Evolutionary conservation across 352 stramenopile genomes (phyloP).

Genomic region (Phytopythium montanum): DNA sequence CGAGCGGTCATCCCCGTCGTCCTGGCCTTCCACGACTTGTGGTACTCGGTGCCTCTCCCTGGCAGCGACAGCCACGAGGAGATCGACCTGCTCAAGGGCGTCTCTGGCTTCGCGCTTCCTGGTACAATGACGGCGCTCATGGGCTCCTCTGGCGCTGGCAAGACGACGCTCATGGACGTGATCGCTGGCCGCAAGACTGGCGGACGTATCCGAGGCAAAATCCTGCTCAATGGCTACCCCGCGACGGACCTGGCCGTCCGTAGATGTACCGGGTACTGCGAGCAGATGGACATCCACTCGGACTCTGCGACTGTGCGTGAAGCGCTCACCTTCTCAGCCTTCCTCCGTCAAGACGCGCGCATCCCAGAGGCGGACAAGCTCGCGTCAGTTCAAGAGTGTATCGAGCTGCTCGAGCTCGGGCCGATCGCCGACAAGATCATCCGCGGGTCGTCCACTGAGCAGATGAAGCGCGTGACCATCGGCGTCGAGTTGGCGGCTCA

Average conservation of each 20-base stretch:
- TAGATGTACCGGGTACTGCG: conserved; percentile 50
- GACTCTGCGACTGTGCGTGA: conserved; percentile 88
- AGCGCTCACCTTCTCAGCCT: conserved; percentile 87
- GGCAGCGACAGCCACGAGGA: conserved; percentile 32
- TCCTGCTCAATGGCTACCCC: conserved; percentile 50
- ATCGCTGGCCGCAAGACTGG: conserved; percentile 90
- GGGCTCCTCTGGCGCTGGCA: conserved; percentile 77
- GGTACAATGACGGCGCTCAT: conserved; percentile 73
- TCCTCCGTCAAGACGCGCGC: conserved; percentile 50
- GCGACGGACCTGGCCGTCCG: conserved; percentile 48
- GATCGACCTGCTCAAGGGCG: conserved; percentile 79
- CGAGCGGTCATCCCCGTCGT: conserved; percentile 23
- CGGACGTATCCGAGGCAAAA: conserved; percentile 68
- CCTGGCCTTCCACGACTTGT: conserved; percentile 49
- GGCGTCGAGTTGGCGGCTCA: conserved; percentile 89
- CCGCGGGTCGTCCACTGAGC: conserved; percentile 44
- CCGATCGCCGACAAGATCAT: conserved; percentile 56
- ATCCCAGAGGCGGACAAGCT: conserved; percentile 32
- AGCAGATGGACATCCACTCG: conserved; percentile 90
- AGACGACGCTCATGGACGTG: conserved; percentile 94
- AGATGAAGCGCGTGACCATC: conserved; percentile 71
- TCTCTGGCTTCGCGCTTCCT: conserved; percentile 59
- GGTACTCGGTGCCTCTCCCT: conserved; percentile 51
- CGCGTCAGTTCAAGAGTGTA: conserved; percentile 47
- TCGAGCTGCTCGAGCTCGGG: conserved; percentile 47